phyloP scores from a whole-genome alignment of 345 rosid species.

The Odontarrhena argentea region DNA sequence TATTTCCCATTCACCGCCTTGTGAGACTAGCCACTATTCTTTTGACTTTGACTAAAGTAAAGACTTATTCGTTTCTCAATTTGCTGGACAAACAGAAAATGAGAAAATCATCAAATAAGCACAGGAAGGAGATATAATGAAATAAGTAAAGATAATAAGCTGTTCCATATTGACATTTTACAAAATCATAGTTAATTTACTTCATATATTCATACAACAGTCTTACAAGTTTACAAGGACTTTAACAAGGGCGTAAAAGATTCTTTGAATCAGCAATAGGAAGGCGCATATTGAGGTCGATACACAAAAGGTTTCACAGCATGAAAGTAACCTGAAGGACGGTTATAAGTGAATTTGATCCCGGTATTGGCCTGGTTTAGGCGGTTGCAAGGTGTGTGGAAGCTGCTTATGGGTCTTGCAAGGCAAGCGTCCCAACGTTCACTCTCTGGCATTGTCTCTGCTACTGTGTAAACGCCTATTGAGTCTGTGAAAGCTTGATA shows the following conservation, averaged over 20 bases:
- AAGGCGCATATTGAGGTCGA: conserved; percentile 55
- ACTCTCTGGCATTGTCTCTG: conserved; percentile 96
- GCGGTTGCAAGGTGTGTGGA: conserved; percentile 75
- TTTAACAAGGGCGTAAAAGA: neutral
- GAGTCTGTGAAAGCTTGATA: conserved; percentile 91
- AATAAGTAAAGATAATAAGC: neutral
- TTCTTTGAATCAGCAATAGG: conserved; percentile 53
- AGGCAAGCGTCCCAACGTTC: conserved; percentile 96
- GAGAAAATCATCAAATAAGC: neutral
- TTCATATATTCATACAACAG: neutral
- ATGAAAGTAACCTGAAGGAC: conserved; percentile 80
- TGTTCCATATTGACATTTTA: conserved; percentile 21
- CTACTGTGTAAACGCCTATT: conserved; percentile 79
- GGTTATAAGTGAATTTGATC: conserved; percentile 76
- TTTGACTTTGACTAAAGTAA: conserved; percentile 24
- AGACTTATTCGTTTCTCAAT: conserved; percentile 7
- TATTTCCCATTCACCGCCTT: conserved; percentile 14
- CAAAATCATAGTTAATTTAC: neutral
- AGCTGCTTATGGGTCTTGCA: conserved; percentile 85
- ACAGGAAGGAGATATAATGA: neutral
- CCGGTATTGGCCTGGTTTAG: conserved; percentile 62
- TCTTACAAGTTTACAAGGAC: conserved; percentile 12
- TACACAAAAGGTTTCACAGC: conserved; percentile 71
- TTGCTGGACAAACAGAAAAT: neutral
- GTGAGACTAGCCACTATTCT: conserved; percentile 25